Conservation (phyloP, 148 eudicot species). For the Camellia japonica region DNA sequence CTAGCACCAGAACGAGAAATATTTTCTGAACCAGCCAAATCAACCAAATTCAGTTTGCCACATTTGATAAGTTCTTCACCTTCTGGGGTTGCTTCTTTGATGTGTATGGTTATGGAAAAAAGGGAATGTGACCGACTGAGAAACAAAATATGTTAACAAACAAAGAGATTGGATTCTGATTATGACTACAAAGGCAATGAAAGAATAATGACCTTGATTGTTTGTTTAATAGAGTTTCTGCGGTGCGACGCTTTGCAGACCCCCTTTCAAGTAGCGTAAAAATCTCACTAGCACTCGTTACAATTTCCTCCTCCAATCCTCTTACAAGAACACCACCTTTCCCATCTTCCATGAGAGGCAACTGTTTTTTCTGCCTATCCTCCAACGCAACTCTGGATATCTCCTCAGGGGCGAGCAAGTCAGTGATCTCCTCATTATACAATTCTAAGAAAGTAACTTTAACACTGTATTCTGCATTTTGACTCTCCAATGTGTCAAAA, state of each 20-base stretch:
- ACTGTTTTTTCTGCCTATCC: no score
- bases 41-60: conserved; percentile 88
- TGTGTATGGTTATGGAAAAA: conserved; percentile 89
- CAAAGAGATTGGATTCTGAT: background rate
- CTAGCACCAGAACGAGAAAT: conserved; percentile 36
- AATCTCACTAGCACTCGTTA: conserved; percentile 78
- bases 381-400: no score
- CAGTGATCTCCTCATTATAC: conserved; percentile 8
- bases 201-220: conserved; percentile 66
- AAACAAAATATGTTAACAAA: conserved; percentile 7
- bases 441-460: conserved; percentile 93
- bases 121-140: conserved; percentile 92
- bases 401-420: no score
- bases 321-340: conserved; percentile 93
- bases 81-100: conserved; percentile 93
- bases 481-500: conserved; percentile 88
- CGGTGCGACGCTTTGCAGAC: conserved; percentile 93
- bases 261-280: conserved; percentile 95
- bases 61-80: conserved; percentile 97
- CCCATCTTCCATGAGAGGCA: conserved; percentile 2
- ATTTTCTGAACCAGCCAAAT: conserved; percentile 89
- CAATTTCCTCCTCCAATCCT: conserved; percentile 94
- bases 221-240: conserved; percentile 84
- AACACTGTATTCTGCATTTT: conserved; percentile 93
- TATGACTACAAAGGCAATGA: background rate